Base-by-base conservation (phyloP, 495 filamentous ascomycete species). In the Xylaria scruposa region DNA sequence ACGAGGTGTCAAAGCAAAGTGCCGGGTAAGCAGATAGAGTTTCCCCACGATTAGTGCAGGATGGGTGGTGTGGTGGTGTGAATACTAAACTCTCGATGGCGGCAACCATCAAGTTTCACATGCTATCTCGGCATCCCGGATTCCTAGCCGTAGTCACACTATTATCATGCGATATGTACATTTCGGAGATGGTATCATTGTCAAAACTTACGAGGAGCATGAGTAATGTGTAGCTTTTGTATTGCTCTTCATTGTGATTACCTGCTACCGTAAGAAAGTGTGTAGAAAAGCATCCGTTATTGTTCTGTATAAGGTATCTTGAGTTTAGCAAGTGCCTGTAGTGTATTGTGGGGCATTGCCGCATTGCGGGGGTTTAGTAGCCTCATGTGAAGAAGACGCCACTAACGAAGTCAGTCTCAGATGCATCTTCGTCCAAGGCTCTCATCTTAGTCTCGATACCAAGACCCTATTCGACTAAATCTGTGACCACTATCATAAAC, bases 111-210 rank as follows among this genome's bases (percentile, higher is more conserved):
- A 13, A 38, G 49, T 67, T 40, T 67, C 47, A 67, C 65, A 67
- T 67, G 65, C 36, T 24, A 4, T 54, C 65, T 49, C n/a, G 62
- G 62, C 40, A n/a, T 33, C 24, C 42, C 42, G 40, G 26, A 12
- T 13, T 9, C 13, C 40, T 7, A 47, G 42, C 15, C 29, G 15
- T 47, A 53, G 44, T 67, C 64, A 67, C 12, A 12, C 64, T 67
- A 38, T 33, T 67, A 53, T 54, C 64, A 67, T 67, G 47, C 64
- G 63, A 67, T 53, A 53, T 67, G 26, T 33, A 21, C 15, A 60
- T 9, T 21, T 19, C 4, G 24, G 33, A 60, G 17, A n/a, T 59
- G 29, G 54, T 8, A 36, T n/a, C 5, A 9, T 26, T 53, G 54
- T 33, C 29, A n/a, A 17, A 36, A 8, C 4, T 36, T 7, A 15